Conservation (phyloP, 306 rosid species). For the peach (Prunus persica) region Prunus_persica_NCBIv2 NC_034015.1:11445501-11446000, state of each 20-base stretch:
- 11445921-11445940: not conserved
- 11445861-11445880: constrained; percentile 2
- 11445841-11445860: not conserved
- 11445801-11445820: not conserved
- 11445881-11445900: not conserved
- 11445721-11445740: not conserved
- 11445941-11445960: not conserved
- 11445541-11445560: not conserved
- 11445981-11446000: not conserved
- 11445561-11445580: not conserved
- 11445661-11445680: not conserved
- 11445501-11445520: not conserved
- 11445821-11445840: not conserved
- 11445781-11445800: not conserved
- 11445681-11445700: not conserved
- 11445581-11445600: constrained; percentile 9
- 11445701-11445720: not conserved
- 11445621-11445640: not conserved
- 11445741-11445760: constrained; percentile 11
- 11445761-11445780: constrained; percentile 9
- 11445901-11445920: not conserved
- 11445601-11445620: not conserved
- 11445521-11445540: not conserved
- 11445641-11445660: constrained; percentile 7
- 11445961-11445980: not conserved